Evolutionary conservation across 495 filamentous ascomycete genomes (phyloP), one percentile per base, ranked within the genome.

Genomic region (Jackrogersella multiformis): DNA sequence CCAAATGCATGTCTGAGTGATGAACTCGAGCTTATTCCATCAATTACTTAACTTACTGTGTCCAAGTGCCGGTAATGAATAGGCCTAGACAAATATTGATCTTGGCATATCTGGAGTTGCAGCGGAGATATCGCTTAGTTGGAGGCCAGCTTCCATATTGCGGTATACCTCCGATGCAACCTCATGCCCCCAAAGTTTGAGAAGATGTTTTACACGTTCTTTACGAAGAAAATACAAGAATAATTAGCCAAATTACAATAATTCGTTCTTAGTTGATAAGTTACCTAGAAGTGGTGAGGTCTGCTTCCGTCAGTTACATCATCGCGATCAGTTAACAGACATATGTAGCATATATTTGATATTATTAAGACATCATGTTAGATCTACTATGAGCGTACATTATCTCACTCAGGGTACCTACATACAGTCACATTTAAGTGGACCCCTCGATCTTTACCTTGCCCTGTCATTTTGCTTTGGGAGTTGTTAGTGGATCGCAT

Each of bases 41-140:
- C n/a, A n/a, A n/a, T n/a, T n/a, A n/a, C n/a, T 18, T 13, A 44
- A 63, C 59, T 69, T 69, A 69, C 66, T 69, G 20, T 56, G 21
- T 48, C 35, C 42, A 51, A 46, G 42, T 41, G 46, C 35, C 46
- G 60, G 51, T n/a, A 23, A 51, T 44, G 4, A 44, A 59, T 16
- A 35, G 16, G 49, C 23, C 42, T 20, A 38, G 54, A 23, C 18
- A 39, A 21, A 13, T 52, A 28, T 35, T 36, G 32, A 52, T 64
- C 55, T 69, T 64, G 66, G 66, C 48, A 30, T 24, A 44, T 36
- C 30, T 56, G 30, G 38, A 58, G 55, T 64, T 15, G 30, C 56
- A 69, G 66, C 42, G 36, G 48, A 61, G 51, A 44, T 55, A 52
- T 56, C 49, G 55, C 60, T 45, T 42, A 46, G 53, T 68, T 46